Evolutionary conservation across 2,329 filamentous ascomycete species (phyloP).

Genomic region (Cytospora leucostoma): DNA sequence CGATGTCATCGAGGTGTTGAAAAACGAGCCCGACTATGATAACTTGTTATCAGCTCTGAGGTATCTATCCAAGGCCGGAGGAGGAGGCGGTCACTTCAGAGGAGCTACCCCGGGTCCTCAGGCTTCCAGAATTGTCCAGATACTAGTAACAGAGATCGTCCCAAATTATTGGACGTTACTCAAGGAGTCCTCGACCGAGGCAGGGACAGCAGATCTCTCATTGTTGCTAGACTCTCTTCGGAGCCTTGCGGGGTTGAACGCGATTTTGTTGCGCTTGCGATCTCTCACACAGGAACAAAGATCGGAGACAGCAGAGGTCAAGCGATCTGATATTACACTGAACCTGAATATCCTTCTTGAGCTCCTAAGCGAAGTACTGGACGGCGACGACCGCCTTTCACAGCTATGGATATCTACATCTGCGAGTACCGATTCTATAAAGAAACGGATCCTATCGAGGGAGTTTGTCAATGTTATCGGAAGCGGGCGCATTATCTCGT

Average conservation of each 20-base stretch:
- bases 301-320: conserved; percentile 39
- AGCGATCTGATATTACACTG: conserved; percentile 45
- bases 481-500: conserved; percentile 51
- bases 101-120: conserved; percentile 65
- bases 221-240: conserved; percentile 66
- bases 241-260: conserved; percentile 76
- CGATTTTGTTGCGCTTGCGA: conserved; percentile 70
- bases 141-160: conserved; percentile 71
- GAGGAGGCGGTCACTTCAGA: conserved; percentile 46
- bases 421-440: conserved; percentile 27
- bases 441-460: conserved; percentile 41
- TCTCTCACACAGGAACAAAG: conserved; percentile 58
- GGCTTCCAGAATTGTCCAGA: conserved; percentile 73
- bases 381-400: conserved; percentile 39
- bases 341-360: conserved; percentile 49
- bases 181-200: conserved; percentile 43
- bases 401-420: conserved; percentile 42
- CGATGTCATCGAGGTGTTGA: conserved; percentile 62
- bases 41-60: conserved; percentile 54
- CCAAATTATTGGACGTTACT: conserved; percentile 80
- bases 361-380: conserved; percentile 46
- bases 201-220: conserved; percentile 40
- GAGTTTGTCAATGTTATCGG: conserved; percentile 51
- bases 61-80: conserved; percentile 47
- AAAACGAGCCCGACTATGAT: conserved; percentile 62